phyloP scores from a whole-genome alignment of 139 green algal genomes.

The Diplosphaera chodatii region DNA sequence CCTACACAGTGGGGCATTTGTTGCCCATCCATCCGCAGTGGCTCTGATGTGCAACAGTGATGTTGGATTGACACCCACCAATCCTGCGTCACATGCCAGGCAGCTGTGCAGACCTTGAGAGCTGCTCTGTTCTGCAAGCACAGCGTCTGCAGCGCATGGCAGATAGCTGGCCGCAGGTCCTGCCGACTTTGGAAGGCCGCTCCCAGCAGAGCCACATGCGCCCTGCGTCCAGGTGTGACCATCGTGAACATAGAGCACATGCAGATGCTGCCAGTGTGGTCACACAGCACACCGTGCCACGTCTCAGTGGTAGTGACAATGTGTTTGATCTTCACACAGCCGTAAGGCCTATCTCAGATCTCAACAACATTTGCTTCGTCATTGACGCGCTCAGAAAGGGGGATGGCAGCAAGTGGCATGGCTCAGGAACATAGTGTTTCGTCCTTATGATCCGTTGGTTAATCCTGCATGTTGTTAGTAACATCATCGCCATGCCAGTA shows the following conservation, averaged over 20 bases:
- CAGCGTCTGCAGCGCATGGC: slow-evolving; percentile 42
- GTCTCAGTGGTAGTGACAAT: slow-evolving; percentile 60
- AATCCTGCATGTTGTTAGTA: background rate
- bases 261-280: background rate
- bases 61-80: too few species aligned
- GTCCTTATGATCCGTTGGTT: background rate
- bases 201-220: slow-evolving; percentile 33
- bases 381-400: slow-evolving; percentile 10
- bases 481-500: background rate
- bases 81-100: background rate
- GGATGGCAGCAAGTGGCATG: background rate
- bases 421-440: slow-evolving; percentile 3
- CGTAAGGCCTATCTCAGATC: slow-evolving; percentile 23
- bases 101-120: slow-evolving; percentile 1
- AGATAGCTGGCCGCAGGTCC: slow-evolving; percentile 59
- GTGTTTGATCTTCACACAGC: slow-evolving; percentile 18
- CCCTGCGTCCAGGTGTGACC: slow-evolving; percentile 10
- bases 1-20: background rate
- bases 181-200: slow-evolving; percentile 55
- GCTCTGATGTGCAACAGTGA: too few species aligned
- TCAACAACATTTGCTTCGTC: slow-evolving; percentile 42
- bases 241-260: background rate
- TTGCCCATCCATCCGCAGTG: too few species aligned
- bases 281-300: background rate
- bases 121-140: slow-evolving; percentile 28